A percentile compares a stretch with the other conserved stretches of the same genome.
Conservation (phyloP, 345 rosid species). For the Acer negundo region DNA sequence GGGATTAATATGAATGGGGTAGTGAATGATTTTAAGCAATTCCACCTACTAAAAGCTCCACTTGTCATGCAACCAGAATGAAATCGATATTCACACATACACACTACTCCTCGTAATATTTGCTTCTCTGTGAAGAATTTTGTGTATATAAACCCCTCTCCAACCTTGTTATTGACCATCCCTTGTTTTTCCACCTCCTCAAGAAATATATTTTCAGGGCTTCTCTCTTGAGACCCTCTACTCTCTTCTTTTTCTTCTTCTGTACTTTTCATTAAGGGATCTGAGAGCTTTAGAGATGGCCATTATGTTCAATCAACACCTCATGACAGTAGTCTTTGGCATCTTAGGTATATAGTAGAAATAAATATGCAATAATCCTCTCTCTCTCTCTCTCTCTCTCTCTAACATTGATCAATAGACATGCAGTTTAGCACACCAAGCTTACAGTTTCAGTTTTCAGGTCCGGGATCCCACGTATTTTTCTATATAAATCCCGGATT, state of each 20-base stretch:
- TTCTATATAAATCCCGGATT: no score
- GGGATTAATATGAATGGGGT: conserved; percentile 12
- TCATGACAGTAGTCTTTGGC: conserved; percentile 54
- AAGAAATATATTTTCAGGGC: background rate
- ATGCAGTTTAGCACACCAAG: background rate
- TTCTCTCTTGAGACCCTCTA: background rate
- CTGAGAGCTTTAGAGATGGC: conserved; percentile 34
- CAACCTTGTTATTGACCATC: background rate
- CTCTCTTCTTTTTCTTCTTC: background rate
- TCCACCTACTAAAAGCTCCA: conserved; percentile 64
- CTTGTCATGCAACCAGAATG: conserved; percentile 70
- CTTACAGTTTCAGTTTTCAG: no score
- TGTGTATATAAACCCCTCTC: conserved; percentile 35
- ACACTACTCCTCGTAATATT: conserved; percentile 20
- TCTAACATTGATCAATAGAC: background rate
- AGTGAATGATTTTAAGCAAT: conserved; percentile 44
- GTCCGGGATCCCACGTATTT: no score
- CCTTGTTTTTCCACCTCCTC: background rate
- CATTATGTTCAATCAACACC: conserved; percentile 32
- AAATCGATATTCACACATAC: conserved; percentile 36
- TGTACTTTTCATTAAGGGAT: background rate
- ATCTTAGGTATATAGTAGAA: conserved; percentile 51
- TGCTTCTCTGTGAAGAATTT: background rate
- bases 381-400: background rate
- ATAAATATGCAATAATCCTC: background rate